phyloP scores from a whole-genome alignment of 495 filamentous ascomycete species.

The Neohortaea acidophila region DNA sequence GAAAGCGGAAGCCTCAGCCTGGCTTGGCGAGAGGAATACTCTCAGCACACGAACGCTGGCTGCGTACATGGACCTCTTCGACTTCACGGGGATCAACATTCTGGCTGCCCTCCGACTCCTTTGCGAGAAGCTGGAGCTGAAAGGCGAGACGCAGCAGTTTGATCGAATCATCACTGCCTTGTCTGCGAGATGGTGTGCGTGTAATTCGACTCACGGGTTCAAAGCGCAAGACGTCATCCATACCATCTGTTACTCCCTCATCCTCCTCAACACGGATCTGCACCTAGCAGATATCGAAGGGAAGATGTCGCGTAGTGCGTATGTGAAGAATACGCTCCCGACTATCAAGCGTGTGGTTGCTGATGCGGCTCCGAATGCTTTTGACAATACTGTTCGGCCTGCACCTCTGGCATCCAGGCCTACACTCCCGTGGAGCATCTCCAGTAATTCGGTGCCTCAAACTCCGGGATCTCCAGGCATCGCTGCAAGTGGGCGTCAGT shows the following conservation, averaged over 20 bases:
- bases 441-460: constrained; percentile 23
- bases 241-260: constrained; percentile 89
- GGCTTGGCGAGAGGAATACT: constrained; percentile 66
- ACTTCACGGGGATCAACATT: constrained; percentile 72
- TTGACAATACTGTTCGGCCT: constrained; percentile 44
- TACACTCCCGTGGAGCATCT: constrained; percentile 26
- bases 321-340: constrained; percentile 90
- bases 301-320: constrained; percentile 89
- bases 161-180: constrained; percentile 86
- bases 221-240: constrained; percentile 87
- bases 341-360: constrained; percentile 63
- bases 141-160: constrained; percentile 91
- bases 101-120: constrained; percentile 62
- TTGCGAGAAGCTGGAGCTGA: constrained; percentile 67
- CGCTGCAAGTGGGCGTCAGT: constrained; percentile 17
- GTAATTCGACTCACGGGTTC: constrained; percentile 90
- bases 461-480: constrained; percentile 17
- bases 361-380: constrained; percentile 52
- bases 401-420: constrained; percentile 31
- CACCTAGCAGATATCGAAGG: constrained; percentile 87
- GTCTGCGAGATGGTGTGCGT: constrained; percentile 78
- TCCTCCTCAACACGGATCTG: constrained; percentile 90
- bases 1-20: constrained; percentile 66
- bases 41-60: constrained; percentile 50
- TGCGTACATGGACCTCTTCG: constrained; percentile 86